Evolutionary conservation across 768 basidiomycete species (phyloP).

Genomic region (Phanerodontia chrysosporium): DNA sequence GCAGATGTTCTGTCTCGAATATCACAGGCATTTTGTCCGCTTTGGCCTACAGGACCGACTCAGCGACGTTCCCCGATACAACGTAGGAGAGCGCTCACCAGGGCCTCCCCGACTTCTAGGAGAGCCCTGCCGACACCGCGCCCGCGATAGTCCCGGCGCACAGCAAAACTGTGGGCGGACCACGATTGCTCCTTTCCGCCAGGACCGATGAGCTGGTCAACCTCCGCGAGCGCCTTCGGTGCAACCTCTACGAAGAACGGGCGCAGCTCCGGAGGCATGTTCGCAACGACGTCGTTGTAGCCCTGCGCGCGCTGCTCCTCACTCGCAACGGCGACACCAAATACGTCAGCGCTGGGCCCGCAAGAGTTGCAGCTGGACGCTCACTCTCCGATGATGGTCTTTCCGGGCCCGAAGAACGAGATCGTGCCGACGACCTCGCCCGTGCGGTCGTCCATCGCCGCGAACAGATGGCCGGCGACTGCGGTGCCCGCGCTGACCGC

Average conservation of each 20-base stretch:
- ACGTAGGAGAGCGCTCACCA: not conserved
- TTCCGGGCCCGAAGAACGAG: not conserved
- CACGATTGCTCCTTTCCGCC: not conserved
- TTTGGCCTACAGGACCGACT: not conserved
- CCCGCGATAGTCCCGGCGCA: not conserved
- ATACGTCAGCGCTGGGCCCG: not conserved
- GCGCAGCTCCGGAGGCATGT: not conserved
- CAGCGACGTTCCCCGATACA: not conserved
- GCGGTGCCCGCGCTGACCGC: not conserved
- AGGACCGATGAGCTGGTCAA: not conserved
- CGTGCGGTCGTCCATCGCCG: not conserved
- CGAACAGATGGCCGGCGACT: not conserved
- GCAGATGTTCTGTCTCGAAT: not conserved
- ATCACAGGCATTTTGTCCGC: not conserved
- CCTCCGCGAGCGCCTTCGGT: not conserved
- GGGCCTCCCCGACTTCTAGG: not conserved
- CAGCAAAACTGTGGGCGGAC: not conserved
- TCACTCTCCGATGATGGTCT: not conserved
- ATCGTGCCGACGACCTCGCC: not conserved
- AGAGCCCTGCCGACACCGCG: not conserved
- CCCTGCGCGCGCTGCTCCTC: not conserved
- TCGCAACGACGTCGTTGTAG: not conserved
- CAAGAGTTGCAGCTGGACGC: not conserved
- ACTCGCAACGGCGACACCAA: not conserved
- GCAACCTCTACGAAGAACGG: not conserved